phyloP scores from a whole-genome alignment of 106 monocot genomes.

The Phalaenopsis aphrodite region DNA sequence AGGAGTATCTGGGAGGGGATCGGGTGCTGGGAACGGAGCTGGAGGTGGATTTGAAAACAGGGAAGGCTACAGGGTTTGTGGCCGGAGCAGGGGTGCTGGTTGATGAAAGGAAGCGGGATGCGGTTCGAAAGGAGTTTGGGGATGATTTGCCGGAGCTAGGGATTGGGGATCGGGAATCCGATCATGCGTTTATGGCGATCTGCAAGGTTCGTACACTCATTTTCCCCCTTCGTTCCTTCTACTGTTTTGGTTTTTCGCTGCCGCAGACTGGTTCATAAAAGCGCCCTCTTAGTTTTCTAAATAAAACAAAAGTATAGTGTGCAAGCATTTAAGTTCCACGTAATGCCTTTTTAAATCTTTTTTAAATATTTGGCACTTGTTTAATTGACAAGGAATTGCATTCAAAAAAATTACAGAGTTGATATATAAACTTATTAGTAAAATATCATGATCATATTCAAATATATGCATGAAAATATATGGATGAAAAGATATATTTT shows the following conservation, averaged over 20 bases:
- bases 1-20: conserved; percentile 61
- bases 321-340: too few species aligned
- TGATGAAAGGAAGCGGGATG: conserved; percentile 42
- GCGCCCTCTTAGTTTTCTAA: too few species aligned
- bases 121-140: conserved; percentile 30
- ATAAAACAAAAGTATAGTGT: too few species aligned
- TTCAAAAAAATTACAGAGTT: too few species aligned
- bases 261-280: neutral
- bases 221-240: neutral
- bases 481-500: too few species aligned
- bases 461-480: too few species aligned
- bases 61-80: conserved; percentile 48
- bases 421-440: too few species aligned
- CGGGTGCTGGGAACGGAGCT: conserved; percentile 73
- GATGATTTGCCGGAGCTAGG: conserved; percentile 57
- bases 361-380: too few species aligned
- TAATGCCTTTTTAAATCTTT: too few species aligned
- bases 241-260: neutral
- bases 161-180: conserved; percentile 61
- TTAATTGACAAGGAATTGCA: too few species aligned
- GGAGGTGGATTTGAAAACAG: conserved; percentile 42
- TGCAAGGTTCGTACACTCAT: conserved; percentile 56
- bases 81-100: conserved; percentile 48
- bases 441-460: too few species aligned
- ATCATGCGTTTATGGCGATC: conserved; percentile 69